Conservation (phyloP, 2,329 filamentous ascomycete genomes). For the Cryphonectria radicalis region DNA sequence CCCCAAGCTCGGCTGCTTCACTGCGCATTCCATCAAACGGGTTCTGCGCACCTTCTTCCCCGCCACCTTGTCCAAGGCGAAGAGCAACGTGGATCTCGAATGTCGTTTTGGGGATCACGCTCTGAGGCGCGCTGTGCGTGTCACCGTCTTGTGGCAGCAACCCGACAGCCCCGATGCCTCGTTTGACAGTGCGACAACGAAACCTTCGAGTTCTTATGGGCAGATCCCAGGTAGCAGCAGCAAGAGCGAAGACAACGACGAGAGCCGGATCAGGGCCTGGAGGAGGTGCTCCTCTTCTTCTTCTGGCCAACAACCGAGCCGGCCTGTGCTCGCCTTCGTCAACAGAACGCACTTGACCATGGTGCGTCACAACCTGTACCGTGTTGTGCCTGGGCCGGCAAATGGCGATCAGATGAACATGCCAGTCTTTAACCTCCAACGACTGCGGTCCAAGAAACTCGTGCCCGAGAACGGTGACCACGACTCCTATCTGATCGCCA, state of each 20-base stretch:
- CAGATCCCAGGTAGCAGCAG: slow-evolving; percentile 33
- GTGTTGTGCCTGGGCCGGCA: slow-evolving; percentile 47
- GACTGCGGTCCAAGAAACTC: slow-evolving; percentile 51
- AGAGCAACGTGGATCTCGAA: slow-evolving; percentile 47
- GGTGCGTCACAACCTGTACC: slow-evolving; percentile 53
- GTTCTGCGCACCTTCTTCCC: slow-evolving; percentile 52
- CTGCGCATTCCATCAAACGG: slow-evolving; percentile 47
- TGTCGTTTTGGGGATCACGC: slow-evolving; percentile 53
- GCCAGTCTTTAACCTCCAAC: slow-evolving; percentile 53
- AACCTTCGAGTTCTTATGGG: slow-evolving; percentile 40
- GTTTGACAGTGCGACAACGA: slow-evolving; percentile 43
- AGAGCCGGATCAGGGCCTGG: slow-evolving; percentile 33
- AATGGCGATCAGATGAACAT: slow-evolving; percentile 44
- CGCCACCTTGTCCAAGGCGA: slow-evolving; percentile 37
- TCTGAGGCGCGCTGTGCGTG: slow-evolving; percentile 51
- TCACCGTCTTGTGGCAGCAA: slow-evolving; percentile 55
- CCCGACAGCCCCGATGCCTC: slow-evolving; percentile 37
- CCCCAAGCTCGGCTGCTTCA: slow-evolving; percentile 40
- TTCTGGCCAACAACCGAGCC: slow-evolving; percentile 23
- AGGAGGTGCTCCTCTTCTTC: slow-evolving; percentile 20
- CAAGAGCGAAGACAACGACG: slow-evolving; percentile 27
- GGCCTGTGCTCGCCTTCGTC: slow-evolving; percentile 52
- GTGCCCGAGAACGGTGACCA: slow-evolving; percentile 53
- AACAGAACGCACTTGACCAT: slow-evolving; percentile 50
- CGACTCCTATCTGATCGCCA: slow-evolving; percentile 56